These are phyloP conservation scores for Talaromyces piceae DNA, from an alignment of 2,329 filamentous ascomycete genomes.

Conservation along the genomic window DNA sequence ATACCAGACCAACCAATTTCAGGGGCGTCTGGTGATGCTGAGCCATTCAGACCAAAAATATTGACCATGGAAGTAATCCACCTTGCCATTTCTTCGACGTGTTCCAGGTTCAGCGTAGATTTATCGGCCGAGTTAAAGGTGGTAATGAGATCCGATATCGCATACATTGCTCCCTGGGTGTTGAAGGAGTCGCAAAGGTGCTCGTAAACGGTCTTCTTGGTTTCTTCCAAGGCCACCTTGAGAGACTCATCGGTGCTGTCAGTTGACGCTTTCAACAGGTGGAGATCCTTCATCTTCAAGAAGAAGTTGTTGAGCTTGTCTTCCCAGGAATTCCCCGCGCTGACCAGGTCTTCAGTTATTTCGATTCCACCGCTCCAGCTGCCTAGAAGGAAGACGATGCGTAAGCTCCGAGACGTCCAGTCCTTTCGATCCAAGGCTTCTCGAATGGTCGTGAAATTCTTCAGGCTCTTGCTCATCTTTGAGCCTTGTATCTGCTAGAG, in stretches of 20 bases:
- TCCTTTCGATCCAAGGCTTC: constrained; percentile 63
- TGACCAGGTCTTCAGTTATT: constrained; percentile 75
- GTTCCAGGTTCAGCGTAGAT: constrained; percentile 38
- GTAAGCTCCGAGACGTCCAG: constrained; percentile 71
- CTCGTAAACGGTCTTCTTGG: constrained; percentile 52
- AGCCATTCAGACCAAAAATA: constrained; percentile 65
- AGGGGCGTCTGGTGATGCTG: constrained; percentile 25
- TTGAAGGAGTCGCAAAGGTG: constrained; percentile 81
- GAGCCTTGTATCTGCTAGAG: constrained; percentile 62
- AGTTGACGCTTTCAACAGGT: constrained; percentile 19
- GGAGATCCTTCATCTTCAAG: constrained; percentile 48
- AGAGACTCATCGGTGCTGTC: constrained; percentile 36
- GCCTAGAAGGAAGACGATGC: constrained; percentile 80
- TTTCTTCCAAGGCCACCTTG: constrained; percentile 42
- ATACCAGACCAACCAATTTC: constrained; percentile 59
- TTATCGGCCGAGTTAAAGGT: constrained; percentile 59
- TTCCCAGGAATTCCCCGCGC: constrained; percentile 71
- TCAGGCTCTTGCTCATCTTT: constrained; percentile 94
- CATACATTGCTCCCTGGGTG: constrained; percentile 69
- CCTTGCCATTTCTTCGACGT: constrained; percentile 52
- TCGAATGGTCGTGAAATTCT: constrained; percentile 92
- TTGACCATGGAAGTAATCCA: constrained; percentile 80
- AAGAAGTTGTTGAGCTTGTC: constrained; percentile 67
- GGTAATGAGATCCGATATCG: constrained; percentile 70
- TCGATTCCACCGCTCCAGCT: constrained; percentile 88